Base-by-base conservation (phyloP, 768 basidiomycete species). In the Panaeolus papilionaceus region DNA sequence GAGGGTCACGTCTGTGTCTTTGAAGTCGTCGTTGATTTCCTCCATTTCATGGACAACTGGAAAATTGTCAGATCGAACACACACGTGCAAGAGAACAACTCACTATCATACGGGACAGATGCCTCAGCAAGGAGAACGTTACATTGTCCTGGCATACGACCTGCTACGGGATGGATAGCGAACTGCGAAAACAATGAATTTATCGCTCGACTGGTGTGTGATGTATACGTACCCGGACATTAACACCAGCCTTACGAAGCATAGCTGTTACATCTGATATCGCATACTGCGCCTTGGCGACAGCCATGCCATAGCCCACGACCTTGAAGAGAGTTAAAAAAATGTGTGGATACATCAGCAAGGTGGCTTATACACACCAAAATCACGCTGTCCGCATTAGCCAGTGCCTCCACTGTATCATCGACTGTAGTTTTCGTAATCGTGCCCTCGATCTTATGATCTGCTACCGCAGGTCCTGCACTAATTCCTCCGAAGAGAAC, bases 81-180 rank as follows among this genome's bases (percentile, higher is more conserved):
- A 45, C 37, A 61, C 38, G n/a, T 38, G 18, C 28, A 8, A 39
- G 14, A 38, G 16, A 38, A 44, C 16, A 65, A 71, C 89, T 76
- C 70, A 93, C 92, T 92, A 73, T 95, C 94, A 72, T 95, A 95
- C 2, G 94, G 94, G 14, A 96, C 94, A 5, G 92, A 91, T 2
- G 94, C 94, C 75, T 96, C 94, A 4, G 94, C 94, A 5, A 96
- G 82, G 58, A 96, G 84, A n/a, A 96, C 93, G 72, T 96, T 96
- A 76, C 93, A 94, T 79, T 96, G 92, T 49, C 94, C 94, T 12
- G 94, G 94, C 94, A 96, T 96, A 58, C 94, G 90, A 63, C 94
- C 94, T 47, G 94, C 94, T 14, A 96, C 94, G 11, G 94, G 94
- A 73, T 96, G 94, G 65, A 94, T 94, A 10, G 92, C 92, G 74